Evolutionary conservation across 805 yeast species (phyloP).

Genomic region (Saccharomycopsis capsularis): DNA sequence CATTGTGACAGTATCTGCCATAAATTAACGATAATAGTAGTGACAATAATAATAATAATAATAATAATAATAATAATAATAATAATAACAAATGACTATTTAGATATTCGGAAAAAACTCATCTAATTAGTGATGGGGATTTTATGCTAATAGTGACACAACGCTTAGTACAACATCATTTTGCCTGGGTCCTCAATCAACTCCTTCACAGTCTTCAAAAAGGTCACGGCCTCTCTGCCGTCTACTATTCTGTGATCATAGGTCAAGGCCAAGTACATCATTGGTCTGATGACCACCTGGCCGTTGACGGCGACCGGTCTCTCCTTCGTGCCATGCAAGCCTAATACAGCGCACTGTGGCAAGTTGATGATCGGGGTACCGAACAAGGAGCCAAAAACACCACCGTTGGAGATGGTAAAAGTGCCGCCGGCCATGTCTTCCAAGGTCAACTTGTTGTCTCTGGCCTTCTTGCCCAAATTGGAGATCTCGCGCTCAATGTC

Average conservation of each 20-base stretch:
- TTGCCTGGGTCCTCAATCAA: slow-evolving; percentile 98
- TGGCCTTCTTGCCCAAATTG: slow-evolving; percentile 81
- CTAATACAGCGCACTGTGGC: slow-evolving; percentile 98
- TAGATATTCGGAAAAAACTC: too few species aligned
- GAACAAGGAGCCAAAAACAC: slow-evolving; percentile 94
- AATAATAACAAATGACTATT: too few species aligned
- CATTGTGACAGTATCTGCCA: too few species aligned
- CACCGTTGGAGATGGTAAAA: slow-evolving; percentile 98
- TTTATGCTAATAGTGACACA: too few species aligned
- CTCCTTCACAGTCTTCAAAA: slow-evolving; percentile 94
- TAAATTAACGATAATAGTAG: too few species aligned
- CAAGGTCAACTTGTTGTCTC: slow-evolving; percentile 91
- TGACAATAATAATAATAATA: too few species aligned
- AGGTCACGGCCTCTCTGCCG: slow-evolving; percentile 98
- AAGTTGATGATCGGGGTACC: slow-evolving; percentile 98
- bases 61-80: too few species aligned
- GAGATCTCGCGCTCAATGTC: slow-evolving; percentile 86
- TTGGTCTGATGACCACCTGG: slow-evolving; percentile 93
- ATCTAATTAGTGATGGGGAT: too few species aligned
- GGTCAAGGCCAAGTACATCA: slow-evolving; percentile 98
- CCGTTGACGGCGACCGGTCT: slow-evolving; percentile 97
- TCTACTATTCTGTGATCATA: slow-evolving; percentile 97
- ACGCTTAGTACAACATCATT: slow-evolving; percentile 59
- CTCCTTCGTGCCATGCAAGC: slow-evolving; percentile 95
- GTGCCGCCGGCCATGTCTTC: slow-evolving; percentile 99